These are phyloP conservation scores for Sistotremastrum niveocremeum DNA, from an alignment of 768 basidiomycete species.

Conservation along the genomic window DNA sequence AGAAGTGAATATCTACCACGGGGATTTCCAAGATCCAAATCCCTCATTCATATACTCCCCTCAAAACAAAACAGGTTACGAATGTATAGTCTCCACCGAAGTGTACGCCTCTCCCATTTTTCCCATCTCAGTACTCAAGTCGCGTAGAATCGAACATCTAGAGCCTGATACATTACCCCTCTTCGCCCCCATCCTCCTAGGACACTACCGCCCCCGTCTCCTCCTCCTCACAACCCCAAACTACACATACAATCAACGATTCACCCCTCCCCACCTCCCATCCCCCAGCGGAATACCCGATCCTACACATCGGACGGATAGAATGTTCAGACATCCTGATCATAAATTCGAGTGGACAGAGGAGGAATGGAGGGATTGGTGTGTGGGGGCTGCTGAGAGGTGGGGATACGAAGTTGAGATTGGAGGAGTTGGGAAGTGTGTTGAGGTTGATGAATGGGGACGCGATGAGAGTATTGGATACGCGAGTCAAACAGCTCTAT, in stretches of 20 bases:
- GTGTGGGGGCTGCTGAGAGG: constrained; percentile 34
- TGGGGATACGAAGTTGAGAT: constrained; percentile 65
- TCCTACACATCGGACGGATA: constrained; percentile 60
- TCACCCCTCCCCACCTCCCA: constrained; percentile 39
- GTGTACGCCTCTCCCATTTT: constrained; percentile 39
- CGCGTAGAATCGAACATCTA: constrained; percentile 69
- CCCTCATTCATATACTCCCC: constrained; percentile 40
- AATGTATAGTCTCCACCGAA: constrained; percentile 69
- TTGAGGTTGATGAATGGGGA: constrained; percentile 58
- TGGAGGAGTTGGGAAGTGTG: constrained; percentile 42
- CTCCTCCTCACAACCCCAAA: constrained; percentile 78
- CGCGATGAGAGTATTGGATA: constrained; percentile 49
- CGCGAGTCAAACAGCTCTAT: constrained; percentile 55
- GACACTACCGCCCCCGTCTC: constrained; percentile 59
- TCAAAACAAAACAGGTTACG: constrained; percentile 8
- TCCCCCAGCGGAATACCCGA: constrained; percentile 44
- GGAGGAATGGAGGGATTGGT: constrained; percentile 60
- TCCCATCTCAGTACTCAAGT: neutral
- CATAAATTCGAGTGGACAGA: constrained; percentile 87
- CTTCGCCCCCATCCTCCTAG: constrained; percentile 62
- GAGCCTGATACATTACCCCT: constrained; percentile 39
- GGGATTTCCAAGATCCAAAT: constrained; percentile 57
- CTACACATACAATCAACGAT: constrained; percentile 69
- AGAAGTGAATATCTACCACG: constrained; percentile 56
- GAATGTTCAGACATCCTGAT: constrained; percentile 68